Percentiles rank a stretch among this genome's conserved stretches.
Conservation (phyloP, 805 yeast species). For the Yarrowia yakushimensis region DNA sequence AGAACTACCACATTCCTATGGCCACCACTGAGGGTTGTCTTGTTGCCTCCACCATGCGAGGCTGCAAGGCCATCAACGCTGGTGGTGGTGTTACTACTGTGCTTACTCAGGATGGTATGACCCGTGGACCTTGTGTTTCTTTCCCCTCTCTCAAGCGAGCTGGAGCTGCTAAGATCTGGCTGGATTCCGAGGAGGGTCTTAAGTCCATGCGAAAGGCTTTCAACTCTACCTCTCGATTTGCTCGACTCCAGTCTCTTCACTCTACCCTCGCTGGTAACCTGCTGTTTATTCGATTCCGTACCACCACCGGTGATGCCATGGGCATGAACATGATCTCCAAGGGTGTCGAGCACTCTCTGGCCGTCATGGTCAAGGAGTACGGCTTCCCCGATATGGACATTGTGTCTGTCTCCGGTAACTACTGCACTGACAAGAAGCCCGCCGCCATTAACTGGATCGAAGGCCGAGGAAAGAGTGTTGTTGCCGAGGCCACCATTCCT, state of each 20-base stretch:
- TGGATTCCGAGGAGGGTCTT: constrained; percentile 94
- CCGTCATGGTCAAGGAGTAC: constrained; percentile 77
- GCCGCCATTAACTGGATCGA: constrained; percentile 99
- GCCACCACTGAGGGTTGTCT: constrained; percentile 99
- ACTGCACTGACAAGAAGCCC: constrained; percentile 95
- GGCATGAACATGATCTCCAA: constrained; percentile 99
- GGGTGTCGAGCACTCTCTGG: constrained; percentile 88
- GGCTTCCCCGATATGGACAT: constrained; percentile 95
- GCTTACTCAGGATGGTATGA: constrained; percentile 95
- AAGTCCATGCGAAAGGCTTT: constrained; percentile 77
- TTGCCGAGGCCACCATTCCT: constrained; percentile 92
- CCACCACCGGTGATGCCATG: constrained; percentile 99
- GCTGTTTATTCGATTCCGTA: constrained; percentile 85
- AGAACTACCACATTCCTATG: constrained; percentile 90
- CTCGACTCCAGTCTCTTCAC: constrained; percentile 83
- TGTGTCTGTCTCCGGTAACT: constrained; percentile 92
- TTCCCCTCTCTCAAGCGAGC: constrained; percentile 81
- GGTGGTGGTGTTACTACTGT: constrained; percentile 97
- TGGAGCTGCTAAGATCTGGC: constrained; percentile 92
- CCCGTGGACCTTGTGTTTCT: constrained; percentile 96
- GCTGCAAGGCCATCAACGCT: constrained; percentile 94
- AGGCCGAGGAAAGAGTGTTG: constrained; percentile 97
- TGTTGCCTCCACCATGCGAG: constrained; percentile 98
- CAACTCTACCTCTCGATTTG: constrained; percentile 95
- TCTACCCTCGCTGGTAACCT: constrained; percentile 93